These are phyloP conservation scores for Yamadazyma takamatsuzukensis DNA, from an alignment of 805 yeast genomes.

Conservation along the genomic window DNA sequence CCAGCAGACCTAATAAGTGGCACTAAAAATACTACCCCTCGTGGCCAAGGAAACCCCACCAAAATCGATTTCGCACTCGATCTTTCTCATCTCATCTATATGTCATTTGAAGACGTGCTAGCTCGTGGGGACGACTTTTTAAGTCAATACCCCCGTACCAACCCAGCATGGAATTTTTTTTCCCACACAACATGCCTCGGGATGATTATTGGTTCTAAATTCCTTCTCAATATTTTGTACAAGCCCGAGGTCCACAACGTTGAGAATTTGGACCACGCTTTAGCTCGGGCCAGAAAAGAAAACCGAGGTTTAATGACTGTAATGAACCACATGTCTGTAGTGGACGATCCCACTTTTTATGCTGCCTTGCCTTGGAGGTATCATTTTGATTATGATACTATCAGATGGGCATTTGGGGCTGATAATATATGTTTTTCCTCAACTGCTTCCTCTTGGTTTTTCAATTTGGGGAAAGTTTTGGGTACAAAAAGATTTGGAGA, in stretches of 20 bases:
- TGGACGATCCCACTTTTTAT: conserved; percentile 91
- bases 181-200: conserved; percentile 67
- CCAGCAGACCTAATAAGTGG: too few relatives aligned
- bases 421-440: conserved; percentile 80
- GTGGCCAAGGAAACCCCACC: background rate
- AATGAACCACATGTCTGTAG: conserved; percentile 90
- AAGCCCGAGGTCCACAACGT: conserved; percentile 59
- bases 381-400: conserved; percentile 56
- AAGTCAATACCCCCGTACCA: conserved; percentile 55
- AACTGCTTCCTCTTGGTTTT: conserved; percentile 52
- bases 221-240: conserved; percentile 58
- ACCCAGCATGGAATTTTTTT: conserved; percentile 59
- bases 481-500: conserved; percentile 84
- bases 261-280: conserved; percentile 61
- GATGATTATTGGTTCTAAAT: conserved; percentile 62
- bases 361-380: conserved; percentile 76
- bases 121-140: conserved; percentile 73
- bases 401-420: conserved; percentile 96
- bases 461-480: conserved; percentile 84
- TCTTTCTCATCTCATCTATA: conserved; percentile 17
- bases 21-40: too few relatives aligned
- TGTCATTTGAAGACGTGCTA: conserved; percentile 70
- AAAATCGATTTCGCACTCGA: background rate
- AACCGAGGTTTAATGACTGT: conserved; percentile 76
- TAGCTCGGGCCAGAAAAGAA: conserved; percentile 59